Conservation (phyloP, 1,284 basidiomycete species). For the Marasmius oreades region DNA sequence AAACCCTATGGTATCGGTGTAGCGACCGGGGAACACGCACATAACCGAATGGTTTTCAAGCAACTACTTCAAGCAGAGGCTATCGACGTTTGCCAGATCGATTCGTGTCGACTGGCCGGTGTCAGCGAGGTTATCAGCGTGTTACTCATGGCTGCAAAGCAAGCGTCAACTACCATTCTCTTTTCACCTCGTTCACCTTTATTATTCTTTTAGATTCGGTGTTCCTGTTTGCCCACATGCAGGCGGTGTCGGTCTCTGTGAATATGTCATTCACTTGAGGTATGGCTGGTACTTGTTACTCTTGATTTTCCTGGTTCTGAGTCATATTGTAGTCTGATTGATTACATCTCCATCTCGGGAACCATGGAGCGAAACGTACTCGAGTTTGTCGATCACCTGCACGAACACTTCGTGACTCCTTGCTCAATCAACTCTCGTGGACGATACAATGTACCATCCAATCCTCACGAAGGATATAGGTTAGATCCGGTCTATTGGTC, state of each 20-base stretch:
- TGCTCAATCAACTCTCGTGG: conserved; percentile 86
- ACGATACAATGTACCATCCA: conserved; percentile 78
- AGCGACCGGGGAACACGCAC: conserved; percentile 94
- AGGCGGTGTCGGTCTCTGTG: conserved; percentile 92
- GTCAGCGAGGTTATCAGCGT: conserved; percentile 93
- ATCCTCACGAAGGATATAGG: conserved; percentile 73
- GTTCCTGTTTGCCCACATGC: conserved; percentile 93
- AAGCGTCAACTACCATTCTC: conserved; percentile 20
- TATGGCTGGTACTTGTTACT: conserved; percentile 22
- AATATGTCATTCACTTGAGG: conserved; percentile 87
- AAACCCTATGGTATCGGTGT: conserved; percentile 87
- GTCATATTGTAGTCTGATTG: conserved; percentile 60
- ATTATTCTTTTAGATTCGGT: conserved; percentile 52
- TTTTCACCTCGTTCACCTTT: background rate
- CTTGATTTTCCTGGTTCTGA: background rate
- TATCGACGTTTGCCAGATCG: conserved; percentile 95
- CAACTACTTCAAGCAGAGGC: conserved; percentile 91
- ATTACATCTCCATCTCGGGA: conserved; percentile 90
- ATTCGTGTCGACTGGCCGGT: conserved; percentile 89
- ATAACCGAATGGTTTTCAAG: conserved; percentile 97
- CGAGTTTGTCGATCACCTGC: conserved; percentile 86
- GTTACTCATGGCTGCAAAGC: conserved; percentile 93
- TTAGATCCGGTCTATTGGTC: conserved; percentile 20
- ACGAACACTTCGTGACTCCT: conserved; percentile 90
- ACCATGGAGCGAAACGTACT: conserved; percentile 93